These are phyloP conservation scores for Globisporangium mamillatum DNA, from an alignment of 352 stramenopile genomes.

Conservation along the genomic window DNA sequence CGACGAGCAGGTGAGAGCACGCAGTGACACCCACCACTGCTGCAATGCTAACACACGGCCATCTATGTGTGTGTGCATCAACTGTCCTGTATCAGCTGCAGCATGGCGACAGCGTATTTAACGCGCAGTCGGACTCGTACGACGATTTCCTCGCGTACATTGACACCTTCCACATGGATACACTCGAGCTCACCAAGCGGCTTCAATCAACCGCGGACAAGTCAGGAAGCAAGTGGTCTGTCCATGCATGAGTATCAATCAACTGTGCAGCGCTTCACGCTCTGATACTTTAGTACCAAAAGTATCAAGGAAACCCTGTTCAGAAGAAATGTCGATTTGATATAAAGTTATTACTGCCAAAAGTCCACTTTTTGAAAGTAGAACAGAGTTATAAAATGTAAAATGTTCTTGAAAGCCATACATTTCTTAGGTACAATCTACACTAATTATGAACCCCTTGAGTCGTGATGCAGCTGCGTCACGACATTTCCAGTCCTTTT, in stretches of 20 bases:
- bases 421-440: not conserved
- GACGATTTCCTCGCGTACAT: conserved; percentile 65
- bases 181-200: conserved; percentile 29
- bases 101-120: conserved; percentile 22
- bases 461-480: not conserved
- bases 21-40: not conserved
- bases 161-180: conserved; percentile 63
- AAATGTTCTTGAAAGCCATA: not conserved
- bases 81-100: not conserved
- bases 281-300: conserved; percentile 1
- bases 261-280: not conserved
- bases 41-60: not conserved
- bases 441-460: not conserved
- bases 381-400: not conserved
- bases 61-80: not conserved
- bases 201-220: not conserved
- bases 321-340: not conserved
- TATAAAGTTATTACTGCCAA: not conserved
- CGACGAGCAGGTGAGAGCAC: conserved; percentile 22
- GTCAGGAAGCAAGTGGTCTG: not conserved
- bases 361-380: not conserved
- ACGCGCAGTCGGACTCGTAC: conserved; percentile 37
- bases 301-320: not conserved
- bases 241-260: not conserved
- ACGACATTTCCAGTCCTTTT: not conserved